Conservation (phyloP, 495 filamentous ascomycete genomes). For the Trichoderma asperelloides region DNA sequence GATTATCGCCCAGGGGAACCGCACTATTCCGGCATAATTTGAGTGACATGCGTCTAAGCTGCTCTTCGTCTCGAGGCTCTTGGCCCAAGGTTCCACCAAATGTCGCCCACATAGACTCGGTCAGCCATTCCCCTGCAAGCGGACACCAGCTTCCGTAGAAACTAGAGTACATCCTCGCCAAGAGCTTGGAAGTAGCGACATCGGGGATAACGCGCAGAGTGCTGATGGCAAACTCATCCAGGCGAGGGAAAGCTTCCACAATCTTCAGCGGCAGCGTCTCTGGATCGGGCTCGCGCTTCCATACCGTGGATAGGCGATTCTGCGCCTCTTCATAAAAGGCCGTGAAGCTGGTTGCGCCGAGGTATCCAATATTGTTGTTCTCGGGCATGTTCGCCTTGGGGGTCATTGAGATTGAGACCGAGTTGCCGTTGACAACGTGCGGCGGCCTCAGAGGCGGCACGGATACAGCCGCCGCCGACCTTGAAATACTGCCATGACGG, state of each 20-base stretch:
- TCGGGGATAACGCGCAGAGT: slow-evolving; percentile 35
- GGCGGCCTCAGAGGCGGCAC: background rate
- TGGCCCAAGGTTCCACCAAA: slow-evolving; percentile 10
- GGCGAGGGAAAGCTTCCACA: slow-evolving; percentile 23
- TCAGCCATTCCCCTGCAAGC: slow-evolving; percentile 11
- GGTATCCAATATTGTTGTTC: slow-evolving; percentile 25
- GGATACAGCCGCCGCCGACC: background rate
- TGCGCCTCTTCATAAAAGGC: slow-evolving; percentile 35
- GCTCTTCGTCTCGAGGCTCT: background rate
- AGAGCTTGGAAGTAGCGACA: slow-evolving; percentile 16
- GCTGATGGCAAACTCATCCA: slow-evolving; percentile 16
- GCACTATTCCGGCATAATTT: slow-evolving; percentile 20
- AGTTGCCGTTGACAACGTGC: background rate
- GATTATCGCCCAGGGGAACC: slow-evolving; percentile 19
- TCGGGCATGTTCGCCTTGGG: background rate
- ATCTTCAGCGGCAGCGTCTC: slow-evolving; percentile 19
- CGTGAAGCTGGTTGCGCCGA: slow-evolving; percentile 45
- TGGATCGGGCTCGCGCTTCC: slow-evolving; percentile 14
- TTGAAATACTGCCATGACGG: background rate
- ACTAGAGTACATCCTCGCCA: slow-evolving; percentile 25
- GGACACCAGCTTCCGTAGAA: slow-evolving; percentile 19
- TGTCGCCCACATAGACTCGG: slow-evolving; percentile 15
- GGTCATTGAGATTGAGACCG: background rate
- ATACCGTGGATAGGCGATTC: slow-evolving; percentile 20
- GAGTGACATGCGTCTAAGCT: slow-evolving; percentile 19